phyloP scores from a whole-genome alignment of 352 stramenopile species.

The Blastocystis sp. region DNA sequence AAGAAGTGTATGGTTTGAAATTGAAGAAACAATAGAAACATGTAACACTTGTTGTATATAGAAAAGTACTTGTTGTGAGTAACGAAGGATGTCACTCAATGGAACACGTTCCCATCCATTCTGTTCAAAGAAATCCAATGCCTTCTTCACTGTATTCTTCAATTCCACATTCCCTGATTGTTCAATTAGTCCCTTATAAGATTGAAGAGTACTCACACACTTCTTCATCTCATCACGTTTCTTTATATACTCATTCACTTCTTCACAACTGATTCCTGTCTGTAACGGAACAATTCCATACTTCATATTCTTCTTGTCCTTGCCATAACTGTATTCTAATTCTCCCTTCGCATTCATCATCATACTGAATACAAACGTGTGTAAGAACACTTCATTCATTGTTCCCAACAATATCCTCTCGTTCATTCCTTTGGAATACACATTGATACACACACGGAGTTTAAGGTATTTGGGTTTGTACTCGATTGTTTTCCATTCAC shows the following conservation, averaged over 20 bases:
- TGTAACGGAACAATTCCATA: background rate
- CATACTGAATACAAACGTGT: background rate
- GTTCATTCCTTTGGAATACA: background rate
- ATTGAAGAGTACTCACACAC: background rate
- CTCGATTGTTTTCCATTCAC: background rate
- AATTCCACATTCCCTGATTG: background rate
- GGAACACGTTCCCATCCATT: background rate
- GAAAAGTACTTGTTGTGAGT: background rate
- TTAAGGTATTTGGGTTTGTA: background rate
- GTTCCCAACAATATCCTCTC: background rate
- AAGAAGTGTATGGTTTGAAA: background rate
- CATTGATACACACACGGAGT: background rate
- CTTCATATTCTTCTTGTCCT: background rate
- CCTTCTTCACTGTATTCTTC: too few species aligned
- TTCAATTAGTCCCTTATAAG: background rate
- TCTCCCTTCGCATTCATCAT: slow-evolving; percentile 1
- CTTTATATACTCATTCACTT: background rate
- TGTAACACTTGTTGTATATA: background rate
- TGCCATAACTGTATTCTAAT: background rate
- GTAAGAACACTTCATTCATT: background rate
- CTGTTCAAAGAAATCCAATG: too few species aligned
- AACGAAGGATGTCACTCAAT: background rate
- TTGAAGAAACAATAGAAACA: background rate
- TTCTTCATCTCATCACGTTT: background rate
- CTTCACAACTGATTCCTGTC: background rate